A percentile compares a stretch with the other conserved stretches of the same genome.
These are phyloP conservation scores for Alnus rubra DNA, from an alignment of 306 rosid genomes.

Conservation along the genomic window DNA sequence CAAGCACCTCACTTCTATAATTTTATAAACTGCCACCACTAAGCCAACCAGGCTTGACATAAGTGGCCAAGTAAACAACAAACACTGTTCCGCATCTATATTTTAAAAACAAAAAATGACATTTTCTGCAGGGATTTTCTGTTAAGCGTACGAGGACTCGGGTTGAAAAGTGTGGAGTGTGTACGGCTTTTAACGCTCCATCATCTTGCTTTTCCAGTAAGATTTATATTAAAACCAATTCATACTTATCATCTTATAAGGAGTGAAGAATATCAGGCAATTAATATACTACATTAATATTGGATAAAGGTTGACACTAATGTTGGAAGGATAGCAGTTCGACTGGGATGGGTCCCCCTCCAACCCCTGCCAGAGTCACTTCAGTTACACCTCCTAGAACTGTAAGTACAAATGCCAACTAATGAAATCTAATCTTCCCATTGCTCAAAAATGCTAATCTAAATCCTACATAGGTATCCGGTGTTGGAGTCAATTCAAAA, in stretches of 20 bases:
- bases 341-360: constrained; percentile 99
- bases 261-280: constrained; percentile 23
- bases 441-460: constrained; percentile 34
- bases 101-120: constrained; percentile 3
- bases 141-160: constrained; percentile 80
- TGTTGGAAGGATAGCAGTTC: constrained; percentile 97
- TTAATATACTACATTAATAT: constrained; percentile 26
- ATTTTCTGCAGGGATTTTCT: constrained; percentile 70
- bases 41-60: constrained; percentile 13
- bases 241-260: constrained; percentile 14
- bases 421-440: constrained; percentile 4
- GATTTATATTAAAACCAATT: constrained; percentile 30
- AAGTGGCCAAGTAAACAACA: neutral
- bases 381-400: constrained; percentile 84
- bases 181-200: constrained; percentile 92
- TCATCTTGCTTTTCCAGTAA: constrained; percentile 96
- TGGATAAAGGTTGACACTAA: constrained; percentile 86
- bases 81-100: constrained; percentile 20
- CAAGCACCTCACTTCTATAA: constrained; percentile 17
- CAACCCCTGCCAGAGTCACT: constrained; percentile 91
- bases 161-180: constrained; percentile 95
- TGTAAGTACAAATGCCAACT: constrained; percentile 49
- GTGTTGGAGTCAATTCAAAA: constrained; percentile 86
- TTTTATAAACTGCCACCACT: constrained; percentile 2
- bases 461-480: constrained; percentile 67